These are phyloP conservation scores for Earliella scabrosa DNA, from an alignment of 1,284 basidiomycete species.

Conservation along the genomic window DNA sequence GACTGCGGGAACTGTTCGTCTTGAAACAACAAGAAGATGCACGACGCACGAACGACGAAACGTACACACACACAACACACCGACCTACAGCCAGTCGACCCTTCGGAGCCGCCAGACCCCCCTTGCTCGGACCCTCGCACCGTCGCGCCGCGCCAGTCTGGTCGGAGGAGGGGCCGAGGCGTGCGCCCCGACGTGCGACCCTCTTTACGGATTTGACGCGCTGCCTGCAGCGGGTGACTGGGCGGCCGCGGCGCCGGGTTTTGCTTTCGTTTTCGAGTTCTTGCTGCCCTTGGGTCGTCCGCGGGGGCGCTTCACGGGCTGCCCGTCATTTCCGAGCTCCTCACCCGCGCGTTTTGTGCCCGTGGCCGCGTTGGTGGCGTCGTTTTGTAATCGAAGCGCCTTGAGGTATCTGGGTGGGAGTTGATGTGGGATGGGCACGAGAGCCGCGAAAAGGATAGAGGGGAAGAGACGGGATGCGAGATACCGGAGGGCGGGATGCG, in stretches of 20 bases:
- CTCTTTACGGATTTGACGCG: constrained; percentile 1
- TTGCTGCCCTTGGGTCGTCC: constrained; percentile 52
- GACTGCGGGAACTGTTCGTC: not conserved
- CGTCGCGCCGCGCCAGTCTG: no score
- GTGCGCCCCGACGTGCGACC: not conserved
- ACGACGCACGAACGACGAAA: no score
- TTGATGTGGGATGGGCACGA: not conserved
- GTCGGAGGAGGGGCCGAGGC: no score
- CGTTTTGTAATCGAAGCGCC: constrained; percentile 39
- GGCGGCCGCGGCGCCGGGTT: constrained; percentile 9
- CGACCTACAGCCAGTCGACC: not conserved
- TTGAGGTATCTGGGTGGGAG: constrained; percentile 39
- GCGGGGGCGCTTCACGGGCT: constrained; percentile 44
- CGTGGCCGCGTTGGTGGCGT: constrained; percentile 22
- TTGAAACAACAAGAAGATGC: not conserved
- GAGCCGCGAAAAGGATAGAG: not conserved
- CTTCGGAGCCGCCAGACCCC: no score
- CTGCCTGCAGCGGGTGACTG: not conserved
- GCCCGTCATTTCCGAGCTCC: constrained; percentile 33
- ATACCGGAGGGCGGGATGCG: not conserved
- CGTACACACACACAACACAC: not conserved
- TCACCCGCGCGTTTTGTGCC: constrained; percentile 36
- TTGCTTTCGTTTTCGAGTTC: constrained; percentile 38
- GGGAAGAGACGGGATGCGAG: not conserved
- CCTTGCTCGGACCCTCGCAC: no score